A percentile compares a stretch with the other conserved stretches of the same genome.
Evolutionary conservation across 352 stramenopile genomes (phyloP).

Genomic region (Phytopythium boreale): DNA sequence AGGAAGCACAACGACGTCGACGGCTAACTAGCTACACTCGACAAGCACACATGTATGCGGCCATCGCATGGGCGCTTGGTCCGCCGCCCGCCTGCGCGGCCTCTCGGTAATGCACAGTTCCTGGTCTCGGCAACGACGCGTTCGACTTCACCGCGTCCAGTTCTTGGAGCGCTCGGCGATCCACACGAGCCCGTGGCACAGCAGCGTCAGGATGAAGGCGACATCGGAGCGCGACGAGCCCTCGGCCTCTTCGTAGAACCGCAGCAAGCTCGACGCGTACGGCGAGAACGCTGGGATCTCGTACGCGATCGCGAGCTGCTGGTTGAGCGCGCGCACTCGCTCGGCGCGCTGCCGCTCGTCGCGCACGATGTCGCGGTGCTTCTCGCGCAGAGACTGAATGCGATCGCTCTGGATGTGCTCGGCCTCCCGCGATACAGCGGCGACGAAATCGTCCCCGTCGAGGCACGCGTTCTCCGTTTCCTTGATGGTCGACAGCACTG

Average conservation of each 20-base stretch:
- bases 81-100: background rate
- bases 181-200: conserved; percentile 82
- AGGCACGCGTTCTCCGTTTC: conserved; percentile 57
- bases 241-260: conserved; percentile 75
- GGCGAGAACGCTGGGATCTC: conserved; percentile 76
- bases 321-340: conserved; percentile 55
- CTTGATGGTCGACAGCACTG: conserved; percentile 73
- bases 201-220: conserved; percentile 71
- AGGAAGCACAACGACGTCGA: background rate
- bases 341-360: conserved; percentile 71
- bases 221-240: conserved; percentile 69
- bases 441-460: conserved; percentile 64
- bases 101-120: background rate
- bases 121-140: background rate
- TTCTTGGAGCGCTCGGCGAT: conserved; percentile 72
- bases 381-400: conserved; percentile 42
- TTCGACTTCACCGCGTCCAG: conserved; percentile 23
- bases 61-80: too few relatives aligned
- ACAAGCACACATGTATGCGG: background rate
- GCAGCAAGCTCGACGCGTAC: conserved; percentile 57
- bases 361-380: conserved; percentile 52
- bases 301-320: conserved; percentile 68
- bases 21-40: background rate
- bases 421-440: conserved; percentile 37
- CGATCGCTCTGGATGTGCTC: conserved; percentile 33